Evolutionary conservation across 306 rosid species (phyloP), one percentile per base, ranked within the genome.

Genomic region (Calophaca sinica): DNA sequence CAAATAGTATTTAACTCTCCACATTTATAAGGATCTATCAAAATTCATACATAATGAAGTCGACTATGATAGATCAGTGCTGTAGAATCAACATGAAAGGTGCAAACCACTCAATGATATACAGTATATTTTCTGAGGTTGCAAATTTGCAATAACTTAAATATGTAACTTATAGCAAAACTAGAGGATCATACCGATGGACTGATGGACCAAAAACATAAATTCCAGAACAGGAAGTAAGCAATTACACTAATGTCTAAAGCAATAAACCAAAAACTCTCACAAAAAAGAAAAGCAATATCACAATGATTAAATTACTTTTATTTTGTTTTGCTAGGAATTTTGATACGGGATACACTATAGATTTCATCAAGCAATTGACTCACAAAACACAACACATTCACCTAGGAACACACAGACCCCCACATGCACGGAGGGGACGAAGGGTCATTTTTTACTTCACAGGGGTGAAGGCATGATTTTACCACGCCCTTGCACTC

Each of bases 21-120:
- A 15, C n/a, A 59, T 32, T 50, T 36, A 39, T 20, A n/a, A 7
- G 50, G 36, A 28, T 52, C 62, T 51, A 70, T 9, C 74, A 70
- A 36, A 35, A 52, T 15, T 38, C 62, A 69, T 35, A 13, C 74
- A 69, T 58, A 5, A 49, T 51, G 13, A 49, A 69, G 61, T 50
- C 48, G 50, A 68, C 11, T 68, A 2, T 5, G 44, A 67, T 49
- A 36, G 15, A 69, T 51, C 31, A 31, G 20, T 52, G 36, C 6
- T 14, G 13, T 5, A 35, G 50, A 52, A 55, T 51, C 36, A 5
- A 2, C 70, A 39, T 63, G 52, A 41, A 15, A 41, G 20, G 71
- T 15, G 38, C 5, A 52, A 70, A 39, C 63, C 12, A 51, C 14
- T 38, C 7, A 13, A 54, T 39, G 52, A 62, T 12, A 29, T 46